Evolutionary conservation across 495 filamentous ascomycete genomes (phyloP).

Genomic region (Penicilliopsis zonata): DNA sequence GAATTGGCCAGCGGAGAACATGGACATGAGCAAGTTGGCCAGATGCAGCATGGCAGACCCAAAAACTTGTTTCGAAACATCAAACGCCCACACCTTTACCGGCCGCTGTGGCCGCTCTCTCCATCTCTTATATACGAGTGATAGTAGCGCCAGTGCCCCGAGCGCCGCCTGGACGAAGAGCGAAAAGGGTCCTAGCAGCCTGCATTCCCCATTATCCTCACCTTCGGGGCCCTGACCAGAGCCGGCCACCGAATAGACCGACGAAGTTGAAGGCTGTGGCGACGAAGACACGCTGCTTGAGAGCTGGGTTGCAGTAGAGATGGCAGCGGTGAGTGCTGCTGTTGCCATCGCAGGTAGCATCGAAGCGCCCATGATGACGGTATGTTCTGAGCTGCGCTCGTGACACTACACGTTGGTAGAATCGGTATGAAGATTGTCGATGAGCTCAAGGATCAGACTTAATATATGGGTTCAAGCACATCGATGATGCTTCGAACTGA

Average conservation of each 20-base stretch:
- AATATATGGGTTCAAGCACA: too few species aligned
- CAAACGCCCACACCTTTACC: constrained; percentile 90
- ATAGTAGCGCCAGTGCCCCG: constrained; percentile 69
- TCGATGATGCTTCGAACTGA: neutral
- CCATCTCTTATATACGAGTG: constrained; percentile 88
- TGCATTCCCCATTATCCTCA: constrained; percentile 56
- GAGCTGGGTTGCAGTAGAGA: constrained; percentile 1
- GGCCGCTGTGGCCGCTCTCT: constrained; percentile 85
- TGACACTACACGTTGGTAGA: too few species aligned
- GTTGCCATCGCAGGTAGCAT: constrained; percentile 10
- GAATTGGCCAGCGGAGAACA: constrained; percentile 77
- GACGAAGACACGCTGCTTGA: neutral
- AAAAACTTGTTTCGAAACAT: constrained; percentile 95
- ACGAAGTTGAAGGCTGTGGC: constrained; percentile 1
- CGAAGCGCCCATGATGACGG: constrained; percentile 4
- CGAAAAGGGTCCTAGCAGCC: constrained; percentile 75
- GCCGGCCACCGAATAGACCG: constrained; percentile 6
- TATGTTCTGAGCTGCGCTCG: too few species aligned
- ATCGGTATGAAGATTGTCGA: too few species aligned
- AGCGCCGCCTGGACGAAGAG: constrained; percentile 80
- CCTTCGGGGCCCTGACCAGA: constrained; percentile 11
- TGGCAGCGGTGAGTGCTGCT: constrained; percentile 7
- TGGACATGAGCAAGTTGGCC: constrained; percentile 86
- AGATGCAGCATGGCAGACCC: constrained; percentile 82
- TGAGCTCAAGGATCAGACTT: too few species aligned